Base-by-base conservation (phyloP, 805 yeast species). In the Kazachstania viticola region DNA sequence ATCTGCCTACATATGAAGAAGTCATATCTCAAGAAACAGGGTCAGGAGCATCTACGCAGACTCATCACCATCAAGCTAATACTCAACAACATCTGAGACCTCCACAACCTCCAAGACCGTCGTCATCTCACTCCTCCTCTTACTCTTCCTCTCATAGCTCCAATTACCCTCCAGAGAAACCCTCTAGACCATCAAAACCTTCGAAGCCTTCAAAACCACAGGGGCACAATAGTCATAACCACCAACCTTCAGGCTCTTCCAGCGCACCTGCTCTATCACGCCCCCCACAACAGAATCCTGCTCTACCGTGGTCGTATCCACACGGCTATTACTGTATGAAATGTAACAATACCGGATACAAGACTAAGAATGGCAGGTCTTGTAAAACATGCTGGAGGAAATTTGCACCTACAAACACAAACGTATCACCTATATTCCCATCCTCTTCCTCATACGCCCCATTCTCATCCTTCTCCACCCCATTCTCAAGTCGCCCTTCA, bases 291-390 rank as follows among this genome's bases (percentile, higher is more conserved):
- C n/a, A n/a, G n/a, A n/a, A n/a, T n/a, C 22, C 31, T 24, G 19
- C 11, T 1, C 58, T 75, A 5, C 81, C 87, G 1, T 79, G 81
- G 72, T 51, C 53, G 30, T 83, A 79, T 44, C 93, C 94, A 0
- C 51, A 41, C 2, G 65, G 73, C 3, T 77, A 60, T 47, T 57
- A 60, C 35, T 83, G 95, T 48, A 54, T 60, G 7, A 78, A 76
- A 45, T 83, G 95, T 58, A 61, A 65, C 34, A 83, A 83, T 48
- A 78, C 87, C 0, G 94, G 94, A 2, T 64, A 62, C 48, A 66
- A 69, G 45, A 27, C 56, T 16, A 75, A 70, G 47, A 75, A 73
- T 42, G 80, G 79, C n/a, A 61, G 58, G 29, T 59, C 73, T 5
- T 83, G 95, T 49, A 69, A 71, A 42, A 65, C 66, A 27, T 83